phyloP scores from a whole-genome alignment of 306 rosid species.

The Luffa aegyptiaca region DNA sequence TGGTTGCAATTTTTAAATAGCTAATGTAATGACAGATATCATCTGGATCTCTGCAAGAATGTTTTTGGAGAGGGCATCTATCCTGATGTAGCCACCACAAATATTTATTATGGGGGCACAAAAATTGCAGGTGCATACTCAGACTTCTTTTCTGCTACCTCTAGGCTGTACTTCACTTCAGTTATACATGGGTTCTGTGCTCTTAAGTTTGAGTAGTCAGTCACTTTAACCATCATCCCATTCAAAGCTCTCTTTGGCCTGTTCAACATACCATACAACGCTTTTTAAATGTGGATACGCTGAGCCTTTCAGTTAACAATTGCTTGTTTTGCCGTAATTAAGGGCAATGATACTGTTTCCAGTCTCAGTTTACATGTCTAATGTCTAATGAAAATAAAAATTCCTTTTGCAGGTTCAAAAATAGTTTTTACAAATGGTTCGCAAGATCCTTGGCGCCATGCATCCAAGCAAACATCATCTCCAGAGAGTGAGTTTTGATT shows the following conservation, averaged over 20 bases:
- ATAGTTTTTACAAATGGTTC: conserved; percentile 86
- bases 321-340: not conserved
- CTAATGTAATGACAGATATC: conserved; percentile 51
- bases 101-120: conserved; percentile 90
- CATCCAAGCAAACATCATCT: conserved; percentile 74
- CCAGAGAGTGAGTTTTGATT: conserved; percentile 60
- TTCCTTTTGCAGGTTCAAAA: conserved; percentile 58
- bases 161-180: not conserved
- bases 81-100: conserved; percentile 74
- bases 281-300: not conserved
- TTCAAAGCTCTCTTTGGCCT: not conserved
- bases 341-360: not conserved
- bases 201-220: not conserved
- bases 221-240: not conserved
- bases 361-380: not conserved
- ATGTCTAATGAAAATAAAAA: not conserved
- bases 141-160: not conserved
- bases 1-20: not conserved
- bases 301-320: not conserved
- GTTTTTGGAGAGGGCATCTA: conserved; percentile 78
- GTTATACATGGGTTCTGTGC: not conserved
- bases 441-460: conserved; percentile 98
- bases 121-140: conserved; percentile 55
- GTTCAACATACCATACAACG: not conserved
- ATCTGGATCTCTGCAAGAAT: conserved; percentile 87